These are phyloP conservation scores for Coemansia sp. DNA, from an alignment of 192 early-diverging fungal genomes.

Conservation along the genomic window DNA sequence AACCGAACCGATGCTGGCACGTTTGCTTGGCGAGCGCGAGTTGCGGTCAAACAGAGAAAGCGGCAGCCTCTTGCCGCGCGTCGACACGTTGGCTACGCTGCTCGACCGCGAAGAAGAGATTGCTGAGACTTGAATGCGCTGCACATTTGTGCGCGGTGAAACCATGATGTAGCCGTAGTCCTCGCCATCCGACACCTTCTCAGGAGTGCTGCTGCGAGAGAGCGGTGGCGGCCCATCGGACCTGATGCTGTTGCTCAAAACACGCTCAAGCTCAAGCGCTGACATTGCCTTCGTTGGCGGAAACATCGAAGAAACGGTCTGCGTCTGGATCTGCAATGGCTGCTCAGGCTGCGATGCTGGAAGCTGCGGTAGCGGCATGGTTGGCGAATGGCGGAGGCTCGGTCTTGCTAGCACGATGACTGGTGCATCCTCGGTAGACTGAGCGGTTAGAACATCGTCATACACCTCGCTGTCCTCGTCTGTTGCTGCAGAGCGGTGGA, in stretches of 20 bases:
- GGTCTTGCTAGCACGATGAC: neutral
- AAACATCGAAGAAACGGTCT: neutral
- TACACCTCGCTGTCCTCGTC: slow-evolving; percentile 13
- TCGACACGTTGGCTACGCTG: slow-evolving; percentile 13
- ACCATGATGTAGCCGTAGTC: slow-evolving; percentile 57
- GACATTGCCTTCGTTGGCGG: neutral
- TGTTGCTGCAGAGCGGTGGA: slow-evolving; percentile 1
- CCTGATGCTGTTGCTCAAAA: slow-evolving; percentile 1
- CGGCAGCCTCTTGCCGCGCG: slow-evolving; percentile 4
- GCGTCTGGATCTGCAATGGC: neutral
- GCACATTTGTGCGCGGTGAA: slow-evolving; percentile 47
- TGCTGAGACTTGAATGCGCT: slow-evolving; percentile 25
- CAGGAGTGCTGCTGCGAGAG: slow-evolving; percentile 3
- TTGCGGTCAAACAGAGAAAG: slow-evolving; percentile 14
- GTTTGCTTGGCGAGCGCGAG: slow-evolving; percentile 7
- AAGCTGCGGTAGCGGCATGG: slow-evolving; percentile 18
- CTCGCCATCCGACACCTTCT: slow-evolving; percentile 38
- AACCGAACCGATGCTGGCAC: neutral
- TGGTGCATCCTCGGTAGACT: neutral
- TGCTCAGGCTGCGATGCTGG: slow-evolving; percentile 14
- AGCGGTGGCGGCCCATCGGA: neutral
- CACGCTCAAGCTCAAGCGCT: slow-evolving; percentile 11
- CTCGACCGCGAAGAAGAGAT: slow-evolving; percentile 22
- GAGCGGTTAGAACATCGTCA: neutral
- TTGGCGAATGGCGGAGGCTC: slow-evolving; percentile 17